Percentiles rank a stretch among this genome's conserved stretches.
phyloP scores from a whole-genome alignment of 306 rosid genomes.

The Cucurbita argyrosperma region DNA sequence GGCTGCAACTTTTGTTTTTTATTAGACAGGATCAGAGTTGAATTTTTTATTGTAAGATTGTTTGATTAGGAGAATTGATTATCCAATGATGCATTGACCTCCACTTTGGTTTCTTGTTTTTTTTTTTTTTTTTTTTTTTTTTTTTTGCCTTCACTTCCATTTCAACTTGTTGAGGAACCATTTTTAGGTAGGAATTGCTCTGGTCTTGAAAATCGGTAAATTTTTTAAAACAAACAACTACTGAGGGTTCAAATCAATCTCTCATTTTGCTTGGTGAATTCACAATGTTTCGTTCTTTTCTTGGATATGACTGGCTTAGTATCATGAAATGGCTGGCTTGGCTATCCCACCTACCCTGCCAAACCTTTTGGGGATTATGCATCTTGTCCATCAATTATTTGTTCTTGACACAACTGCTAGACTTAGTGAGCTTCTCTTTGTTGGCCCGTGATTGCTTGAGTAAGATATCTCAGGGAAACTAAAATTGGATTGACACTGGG shows the following conservation, averaged over 20 bases:
- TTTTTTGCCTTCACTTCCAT: neutral
- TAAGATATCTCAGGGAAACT: neutral
- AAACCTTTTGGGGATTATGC: neutral
- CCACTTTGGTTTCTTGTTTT: too few relatives aligned
- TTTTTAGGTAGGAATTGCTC: neutral
- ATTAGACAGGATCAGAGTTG: too few relatives aligned
- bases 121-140: too few relatives aligned
- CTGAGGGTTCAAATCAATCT: neutral
- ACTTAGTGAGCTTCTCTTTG: neutral
- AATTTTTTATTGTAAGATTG: too few relatives aligned
- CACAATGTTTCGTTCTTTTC: neutral
- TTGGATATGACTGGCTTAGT: neutral
- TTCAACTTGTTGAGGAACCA: neutral
- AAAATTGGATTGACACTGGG: neutral
- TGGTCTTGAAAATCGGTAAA: neutral
- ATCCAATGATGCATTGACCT: too few relatives aligned
- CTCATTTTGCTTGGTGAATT: neutral
- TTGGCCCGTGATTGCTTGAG: neutral
- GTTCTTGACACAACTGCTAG: neutral
- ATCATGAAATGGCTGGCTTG: neutral
- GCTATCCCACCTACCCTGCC: constrained; percentile 2
- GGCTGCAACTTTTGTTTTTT: too few relatives aligned
- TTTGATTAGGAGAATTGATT: too few relatives aligned
- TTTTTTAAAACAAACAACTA: neutral
- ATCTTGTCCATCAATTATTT: neutral